Base-by-base conservation (phyloP, 2,329 filamentous ascomycete species). In the Cercospora nicotianae region DNA sequence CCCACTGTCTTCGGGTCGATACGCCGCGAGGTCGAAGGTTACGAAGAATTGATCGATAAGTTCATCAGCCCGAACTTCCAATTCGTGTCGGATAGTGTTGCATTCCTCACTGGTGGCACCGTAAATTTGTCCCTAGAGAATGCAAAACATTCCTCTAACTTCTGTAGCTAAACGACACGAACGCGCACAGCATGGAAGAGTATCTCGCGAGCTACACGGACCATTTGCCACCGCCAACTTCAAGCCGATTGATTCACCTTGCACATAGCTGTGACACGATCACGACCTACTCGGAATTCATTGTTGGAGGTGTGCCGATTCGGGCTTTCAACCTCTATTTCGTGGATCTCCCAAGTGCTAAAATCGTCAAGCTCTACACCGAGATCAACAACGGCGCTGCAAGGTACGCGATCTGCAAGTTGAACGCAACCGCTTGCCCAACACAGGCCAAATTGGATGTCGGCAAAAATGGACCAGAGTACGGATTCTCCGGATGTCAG, bases 381-480 rank as follows among this genome's bases (percentile, higher is more conserved):
- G 60, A 67, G 20, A 51, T 67, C 26, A 67, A 64, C 20, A 60
- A 28, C 20, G 65, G 31, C 16, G 65, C 65, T 20, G 60, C 60
- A 6, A 57, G 60, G 12, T 60, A 63, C 48, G 60, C 60, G 10
- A 66, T 60, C 16, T 67, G 60, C 53, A 39, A 59, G 53, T 16
- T 58, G 12, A 53, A 61, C n/a, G 28, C 18, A 23, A 18, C 60
- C 9, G 65, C 60, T 53, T 60, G 65, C n/a, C 48, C 39, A 7
- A 16, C n/a, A 18, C n/a, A 59, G 16, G 12, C 60, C 23, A 53
- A 64, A 5, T 59, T 60, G 13, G 48, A 28, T 39, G 5, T 60
- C 3, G 65, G 61, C 33, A 26, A 64, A 3, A n/a, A 60, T 13
- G 53, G 55, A 28, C 51, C 51, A 20, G 51, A 20, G 9, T 28